Evolutionary conservation across 805 yeast species (phyloP).

Genomic region (Candida berthetii): DNA sequence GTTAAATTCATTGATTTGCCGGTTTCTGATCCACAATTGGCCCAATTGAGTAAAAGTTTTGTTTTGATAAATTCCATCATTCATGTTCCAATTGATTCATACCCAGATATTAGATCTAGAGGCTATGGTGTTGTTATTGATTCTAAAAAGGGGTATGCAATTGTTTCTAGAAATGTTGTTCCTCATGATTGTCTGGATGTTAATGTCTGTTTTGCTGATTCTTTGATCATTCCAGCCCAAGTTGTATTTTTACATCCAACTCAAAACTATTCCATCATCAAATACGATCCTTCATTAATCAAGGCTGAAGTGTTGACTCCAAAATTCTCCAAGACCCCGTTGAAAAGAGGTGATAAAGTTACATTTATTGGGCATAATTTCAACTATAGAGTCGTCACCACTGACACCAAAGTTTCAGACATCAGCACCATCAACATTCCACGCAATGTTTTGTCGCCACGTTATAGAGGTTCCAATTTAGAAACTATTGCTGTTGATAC

Average conservation of each 20-base stretch:
- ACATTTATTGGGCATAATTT: slow-evolving; percentile 79
- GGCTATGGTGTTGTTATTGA: slow-evolving; percentile 81
- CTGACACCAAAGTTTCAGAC: slow-evolving; percentile 73
- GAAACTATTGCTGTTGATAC: slow-evolving; percentile 76
- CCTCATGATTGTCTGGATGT: slow-evolving; percentile 78
- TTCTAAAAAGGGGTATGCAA: slow-evolving; percentile 70
- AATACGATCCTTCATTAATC: slow-evolving; percentile 74
- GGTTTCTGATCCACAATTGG: slow-evolving; percentile 43
- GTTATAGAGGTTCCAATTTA: slow-evolving; percentile 80
- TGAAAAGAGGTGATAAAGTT: slow-evolving; percentile 70
- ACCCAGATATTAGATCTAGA: slow-evolving; percentile 50
- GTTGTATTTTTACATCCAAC: slow-evolving; percentile 85
- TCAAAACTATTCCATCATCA: slow-evolving; percentile 76
- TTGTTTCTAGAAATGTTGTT: slow-evolving; percentile 71
- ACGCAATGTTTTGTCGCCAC: slow-evolving; percentile 59
- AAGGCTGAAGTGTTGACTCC: slow-evolving; percentile 70
- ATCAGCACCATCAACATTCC: slow-evolving; percentile 72
- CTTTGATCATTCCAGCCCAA: slow-evolving; percentile 71
- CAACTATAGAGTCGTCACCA: slow-evolving; percentile 60
- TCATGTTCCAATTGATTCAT: slow-evolving; percentile 74
- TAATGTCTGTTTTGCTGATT: slow-evolving; percentile 76
- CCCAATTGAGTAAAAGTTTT: slow-evolving; percentile 57
- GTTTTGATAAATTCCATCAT: slow-evolving; percentile 61
- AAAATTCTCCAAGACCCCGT: slow-evolving; percentile 43
- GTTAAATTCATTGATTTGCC: slow-evolving; percentile 73